Evolutionary conservation across 2,329 filamentous ascomycete species (phyloP).

Genomic region (Dactylellina parvicollis): DNA sequence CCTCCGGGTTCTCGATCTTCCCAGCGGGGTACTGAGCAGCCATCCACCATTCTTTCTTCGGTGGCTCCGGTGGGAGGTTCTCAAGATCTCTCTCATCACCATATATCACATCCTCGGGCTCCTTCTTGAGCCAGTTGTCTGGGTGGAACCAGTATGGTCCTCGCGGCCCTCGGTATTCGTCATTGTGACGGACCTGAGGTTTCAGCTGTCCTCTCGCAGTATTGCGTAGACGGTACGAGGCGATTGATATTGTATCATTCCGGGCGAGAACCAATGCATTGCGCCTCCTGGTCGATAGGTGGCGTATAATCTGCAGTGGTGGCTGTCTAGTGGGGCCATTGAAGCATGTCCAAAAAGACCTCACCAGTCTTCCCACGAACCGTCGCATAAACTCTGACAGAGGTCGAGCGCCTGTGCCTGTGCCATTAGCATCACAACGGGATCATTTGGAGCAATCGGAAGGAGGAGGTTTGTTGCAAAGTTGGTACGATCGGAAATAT

Average conservation of each 20-base stretch:
- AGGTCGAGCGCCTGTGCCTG: constrained; percentile 28
- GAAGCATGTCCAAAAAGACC: constrained; percentile 43
- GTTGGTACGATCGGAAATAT: neutral
- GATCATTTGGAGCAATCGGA: constrained; percentile 16
- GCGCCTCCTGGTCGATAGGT: constrained; percentile 2
- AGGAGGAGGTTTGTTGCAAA: neutral
- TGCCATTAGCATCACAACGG: constrained; percentile 45
- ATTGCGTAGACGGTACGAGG: constrained; percentile 9
- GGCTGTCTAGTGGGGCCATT: constrained; percentile 16
- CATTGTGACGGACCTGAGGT: constrained; percentile 5
- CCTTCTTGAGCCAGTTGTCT: constrained; percentile 34
- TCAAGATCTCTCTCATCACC: constrained; percentile 43
- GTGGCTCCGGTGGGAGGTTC: constrained; percentile 12
- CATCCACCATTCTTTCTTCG: constrained; percentile 41
- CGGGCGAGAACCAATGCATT: neutral
- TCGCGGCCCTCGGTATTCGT: neutral
- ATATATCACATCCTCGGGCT: constrained; percentile 26
- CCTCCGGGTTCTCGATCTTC: constrained; percentile 3
- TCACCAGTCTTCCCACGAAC: constrained; percentile 49
- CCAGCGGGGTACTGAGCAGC: constrained; percentile 29
- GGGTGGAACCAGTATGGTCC: constrained; percentile 21
- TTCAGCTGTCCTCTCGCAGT: neutral
- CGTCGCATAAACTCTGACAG: constrained; percentile 52
- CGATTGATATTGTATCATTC: neutral
- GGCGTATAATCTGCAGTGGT: neutral